Percentiles rank a stretch among this genome's conserved stretches.
Evolutionary conservation across 73 alveolate genomes (phyloP).

Genomic region (Tetrahymena malaccensis): DNA sequence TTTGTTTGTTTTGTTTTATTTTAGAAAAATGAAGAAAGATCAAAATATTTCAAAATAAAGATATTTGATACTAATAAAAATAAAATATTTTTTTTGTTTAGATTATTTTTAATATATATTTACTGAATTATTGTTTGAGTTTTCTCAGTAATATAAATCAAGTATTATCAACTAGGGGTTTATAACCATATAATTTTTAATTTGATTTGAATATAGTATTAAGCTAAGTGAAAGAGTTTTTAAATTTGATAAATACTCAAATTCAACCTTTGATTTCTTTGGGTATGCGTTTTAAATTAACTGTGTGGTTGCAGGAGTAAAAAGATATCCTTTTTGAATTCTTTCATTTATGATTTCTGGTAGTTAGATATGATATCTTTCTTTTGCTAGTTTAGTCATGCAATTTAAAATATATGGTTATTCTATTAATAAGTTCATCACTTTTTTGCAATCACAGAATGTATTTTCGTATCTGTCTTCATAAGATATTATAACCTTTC

Average conservation of each 20-base stretch:
- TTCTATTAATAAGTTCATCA: not conserved
- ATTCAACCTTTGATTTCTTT: not conserved
- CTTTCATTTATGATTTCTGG: not conserved
- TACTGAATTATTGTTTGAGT: too few species aligned
- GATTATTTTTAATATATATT: too few species aligned
- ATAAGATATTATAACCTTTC: not conserved
- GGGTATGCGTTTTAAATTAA: not conserved
- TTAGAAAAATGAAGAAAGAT: too few species aligned
- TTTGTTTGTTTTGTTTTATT: too few species aligned
- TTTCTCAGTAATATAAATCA: not conserved
- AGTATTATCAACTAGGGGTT: not conserved
- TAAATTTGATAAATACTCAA: too few species aligned
- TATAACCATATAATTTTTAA: not conserved
- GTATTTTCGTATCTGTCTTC: not conserved
- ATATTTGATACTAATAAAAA: too few species aligned
- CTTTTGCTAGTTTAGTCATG: not conserved
- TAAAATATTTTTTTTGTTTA: too few species aligned
- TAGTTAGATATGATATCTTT: too few species aligned
- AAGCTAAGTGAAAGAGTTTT: not conserved
- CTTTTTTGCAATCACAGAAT: not conserved
- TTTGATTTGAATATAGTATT: too few species aligned
- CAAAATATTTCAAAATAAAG: too few species aligned
- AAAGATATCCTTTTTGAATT: not conserved
- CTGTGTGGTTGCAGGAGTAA: not conserved
- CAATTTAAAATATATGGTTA: not conserved